Evolutionary conservation across 441 rosid genomes (phyloP).

Genomic region (Sinapis alba): DNA sequence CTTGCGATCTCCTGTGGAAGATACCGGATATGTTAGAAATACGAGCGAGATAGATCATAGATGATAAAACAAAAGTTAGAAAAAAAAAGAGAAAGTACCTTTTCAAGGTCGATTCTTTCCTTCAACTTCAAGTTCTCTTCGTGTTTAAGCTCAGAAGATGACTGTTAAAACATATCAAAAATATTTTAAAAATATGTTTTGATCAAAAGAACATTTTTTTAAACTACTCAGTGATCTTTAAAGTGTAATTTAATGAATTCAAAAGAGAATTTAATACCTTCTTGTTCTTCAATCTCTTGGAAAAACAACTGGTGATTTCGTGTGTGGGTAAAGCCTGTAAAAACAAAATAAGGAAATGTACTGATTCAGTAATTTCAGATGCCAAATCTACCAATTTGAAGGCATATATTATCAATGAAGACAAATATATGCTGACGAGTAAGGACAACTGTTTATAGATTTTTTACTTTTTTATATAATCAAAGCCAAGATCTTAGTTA

Average conservation of each 20-base stretch:
- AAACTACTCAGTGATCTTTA: neutral
- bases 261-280: slow-evolving; percentile 48
- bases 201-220: no score
- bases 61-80: neutral
- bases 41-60: neutral
- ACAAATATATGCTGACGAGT: slow-evolving; percentile 1
- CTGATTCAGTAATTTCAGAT: neutral
- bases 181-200: no score
- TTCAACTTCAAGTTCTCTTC: slow-evolving; percentile 63
- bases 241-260: neutral
- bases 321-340: slow-evolving; percentile 46
- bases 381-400: neutral
- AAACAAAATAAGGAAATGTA: neutral
- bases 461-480: slow-evolving; percentile 12
- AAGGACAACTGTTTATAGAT: slow-evolving; percentile 27
- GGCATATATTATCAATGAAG: neutral
- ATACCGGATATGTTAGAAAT: neutral
- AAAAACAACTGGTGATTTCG: slow-evolving; percentile 46
- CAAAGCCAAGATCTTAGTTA: slow-evolving; percentile 17
- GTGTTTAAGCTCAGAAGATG: slow-evolving; percentile 72
- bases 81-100: slow-evolving; percentile 37
- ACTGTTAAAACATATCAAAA: slow-evolving; percentile 43
- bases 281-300: slow-evolving; percentile 58
- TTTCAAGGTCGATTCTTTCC: slow-evolving; percentile 58
- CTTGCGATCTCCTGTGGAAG: slow-evolving; percentile 63